Evolutionary conservation across 176 grass and related monocot genomes (phyloP).

Genomic region (Lolium multiflorum): DNA sequence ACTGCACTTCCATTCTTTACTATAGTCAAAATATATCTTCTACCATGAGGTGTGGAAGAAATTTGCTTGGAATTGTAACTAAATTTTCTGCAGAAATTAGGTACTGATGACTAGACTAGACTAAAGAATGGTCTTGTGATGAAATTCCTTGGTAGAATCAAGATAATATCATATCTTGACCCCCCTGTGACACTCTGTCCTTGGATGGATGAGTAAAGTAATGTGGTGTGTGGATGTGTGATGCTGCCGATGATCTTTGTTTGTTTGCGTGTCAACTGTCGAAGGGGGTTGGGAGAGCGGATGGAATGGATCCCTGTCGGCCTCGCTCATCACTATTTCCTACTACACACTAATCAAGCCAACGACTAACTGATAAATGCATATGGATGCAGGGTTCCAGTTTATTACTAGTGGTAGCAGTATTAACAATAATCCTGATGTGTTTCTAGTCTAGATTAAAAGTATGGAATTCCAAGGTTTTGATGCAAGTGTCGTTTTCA

Average conservation of each 20-base stretch:
- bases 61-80: too few species aligned
- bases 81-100: too few species aligned
- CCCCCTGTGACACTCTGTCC: not conserved
- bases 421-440: too few species aligned
- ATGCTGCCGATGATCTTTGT: not conserved
- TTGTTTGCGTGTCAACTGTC: constrained; percentile 32
- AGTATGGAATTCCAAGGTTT: too few species aligned
- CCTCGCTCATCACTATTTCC: not conserved
- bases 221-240: not conserved
- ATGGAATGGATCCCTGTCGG: not conserved
- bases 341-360: not conserved
- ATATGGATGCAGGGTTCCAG: not conserved
- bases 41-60: too few species aligned
- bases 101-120: not conserved
- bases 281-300: not conserved
- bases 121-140: not conserved
- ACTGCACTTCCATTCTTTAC: not conserved
- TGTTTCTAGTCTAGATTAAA: too few species aligned
- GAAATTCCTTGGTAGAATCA: not conserved
- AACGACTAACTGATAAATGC: constrained; percentile 9
- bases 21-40: too few species aligned
- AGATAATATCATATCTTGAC: not conserved
- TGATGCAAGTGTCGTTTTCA: not conserved
- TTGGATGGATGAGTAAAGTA: not conserved
- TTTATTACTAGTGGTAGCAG: too few species aligned